Evolutionary conservation across 1,284 basidiomycete genomes (phyloP), one percentile per base, ranked within the genome.

Genomic region (Apiotrichum gracile): DNA sequence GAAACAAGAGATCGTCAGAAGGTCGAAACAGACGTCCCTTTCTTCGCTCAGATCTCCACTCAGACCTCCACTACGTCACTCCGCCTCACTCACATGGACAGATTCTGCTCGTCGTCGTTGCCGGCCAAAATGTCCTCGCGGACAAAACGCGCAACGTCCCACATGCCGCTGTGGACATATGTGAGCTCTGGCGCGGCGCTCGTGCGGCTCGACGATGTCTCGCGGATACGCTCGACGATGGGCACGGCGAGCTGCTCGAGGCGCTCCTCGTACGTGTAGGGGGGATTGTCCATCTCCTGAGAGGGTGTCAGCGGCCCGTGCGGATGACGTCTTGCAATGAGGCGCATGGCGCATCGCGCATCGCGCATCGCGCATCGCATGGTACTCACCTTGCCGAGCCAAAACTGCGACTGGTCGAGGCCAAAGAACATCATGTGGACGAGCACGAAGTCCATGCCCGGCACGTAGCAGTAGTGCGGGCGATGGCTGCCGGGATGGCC

Each of bases 251-350:
- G 47, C 10, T 27, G 25, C 6, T 44, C 21, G 1, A 57, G 22
- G 3, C 60, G 57, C 17, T 58, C 49, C 47, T 61, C 60, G 25
- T 57, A 47, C n/a, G 44, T 49, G 37, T 61, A 61, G 13, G 60
- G 60, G 4, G 59, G 53, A 19, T 50, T 53, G n/a, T 53, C 26
- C 1, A 16, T 22, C 1, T 25, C n/a, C 46, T 53, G 41, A 22
- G 5, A 5, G 24, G 2, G 21, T 21, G 31, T 31, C 19, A 37
- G 42, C n/a, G n/a, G n/a, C n/a, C n/a, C n/a, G n/a, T n/a, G n/a
- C n/a, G n/a, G n/a, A n/a, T n/a, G n/a, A n/a, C n/a, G n/a, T n/a
- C n/a, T n/a, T n/a, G n/a, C n/a, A n/a, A n/a, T n/a, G n/a, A n/a
- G n/a, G n/a, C n/a, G n/a, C n/a, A n/a, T n/a, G n/a, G n/a, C n/a